Evolutionary conservation across 495 filamentous ascomycete genomes (phyloP).

Genomic region (Margaritispora aquatica): DNA sequence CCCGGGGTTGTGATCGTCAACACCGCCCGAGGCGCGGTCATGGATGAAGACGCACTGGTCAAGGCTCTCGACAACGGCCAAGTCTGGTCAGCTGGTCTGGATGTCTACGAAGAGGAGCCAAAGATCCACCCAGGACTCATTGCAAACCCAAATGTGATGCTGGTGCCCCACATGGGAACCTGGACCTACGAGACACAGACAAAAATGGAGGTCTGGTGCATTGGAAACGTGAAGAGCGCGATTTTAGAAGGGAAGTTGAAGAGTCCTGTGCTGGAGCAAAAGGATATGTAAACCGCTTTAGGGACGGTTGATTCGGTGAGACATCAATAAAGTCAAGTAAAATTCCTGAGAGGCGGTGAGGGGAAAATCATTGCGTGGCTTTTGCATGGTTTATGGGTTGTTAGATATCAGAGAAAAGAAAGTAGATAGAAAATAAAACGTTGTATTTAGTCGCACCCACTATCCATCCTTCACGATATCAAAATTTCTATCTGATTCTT

Average conservation of each 20-base stretch:
- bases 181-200: conserved; percentile 53
- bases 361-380: too few relatives aligned
- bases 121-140: conserved; percentile 64
- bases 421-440: not conserved
- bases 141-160: conserved; percentile 60
- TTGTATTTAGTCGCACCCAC: too few relatives aligned
- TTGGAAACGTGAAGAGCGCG: conserved; percentile 60
- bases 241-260: conserved; percentile 57
- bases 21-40: conserved; percentile 71
- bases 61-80: conserved; percentile 61
- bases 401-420: not conserved
- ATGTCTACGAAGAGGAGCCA: conserved; percentile 79
- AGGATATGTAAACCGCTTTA: conserved; percentile 25
- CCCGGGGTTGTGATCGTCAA: conserved; percentile 75
- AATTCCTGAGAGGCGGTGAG: too few relatives aligned
- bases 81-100: conserved; percentile 62
- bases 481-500: too few relatives aligned
- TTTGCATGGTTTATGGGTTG: not conserved
- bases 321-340: too few relatives aligned
- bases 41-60: conserved; percentile 73
- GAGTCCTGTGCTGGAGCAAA: conserved; percentile 68
- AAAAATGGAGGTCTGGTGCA: conserved; percentile 72
- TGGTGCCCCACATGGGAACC: conserved; percentile 80
- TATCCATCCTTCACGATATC: too few relatives aligned
- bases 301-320: too few relatives aligned